These are phyloP conservation scores for Trichopus zeylanicus DNA, from an alignment of 116 monocot species.

Conservation along the genomic window DNA sequence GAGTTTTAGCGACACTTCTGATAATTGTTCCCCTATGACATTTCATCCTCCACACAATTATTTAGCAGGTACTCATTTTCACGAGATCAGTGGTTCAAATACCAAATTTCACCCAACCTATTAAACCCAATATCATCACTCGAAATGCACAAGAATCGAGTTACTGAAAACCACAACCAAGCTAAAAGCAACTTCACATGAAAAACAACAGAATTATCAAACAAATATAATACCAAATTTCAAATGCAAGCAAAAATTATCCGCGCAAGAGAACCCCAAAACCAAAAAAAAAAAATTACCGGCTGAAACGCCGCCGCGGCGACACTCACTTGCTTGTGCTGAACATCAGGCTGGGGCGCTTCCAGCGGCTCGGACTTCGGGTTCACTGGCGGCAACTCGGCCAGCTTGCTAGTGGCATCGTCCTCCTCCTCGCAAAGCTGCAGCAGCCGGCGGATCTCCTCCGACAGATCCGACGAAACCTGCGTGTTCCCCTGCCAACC, in stretches of 20 bases:
- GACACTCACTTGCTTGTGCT: conserved; percentile 13
- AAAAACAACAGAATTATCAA: too few relatives aligned
- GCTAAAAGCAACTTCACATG: too few relatives aligned
- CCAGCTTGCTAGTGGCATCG: conserved; percentile 88
- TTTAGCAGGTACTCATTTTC: too few relatives aligned
- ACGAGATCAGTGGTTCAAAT: too few relatives aligned
- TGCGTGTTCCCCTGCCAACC: conserved; percentile 30
- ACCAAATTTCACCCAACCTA: too few relatives aligned
- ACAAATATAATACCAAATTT: background rate
- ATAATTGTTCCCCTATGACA: too few relatives aligned
- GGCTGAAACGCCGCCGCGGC: conserved; percentile 25
- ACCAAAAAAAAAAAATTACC: conserved; percentile 20
- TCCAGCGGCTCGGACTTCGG: conserved; percentile 51
- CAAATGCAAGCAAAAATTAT: background rate
- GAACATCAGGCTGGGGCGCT: conserved; percentile 17
- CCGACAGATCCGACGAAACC: conserved; percentile 51
- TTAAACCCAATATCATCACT: too few relatives aligned
- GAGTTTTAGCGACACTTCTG: too few relatives aligned
- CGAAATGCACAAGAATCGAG: too few relatives aligned
- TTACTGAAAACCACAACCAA: too few relatives aligned
- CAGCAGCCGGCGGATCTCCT: conserved; percentile 61
- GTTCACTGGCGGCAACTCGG: conserved; percentile 27
- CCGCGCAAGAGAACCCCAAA: background rate
- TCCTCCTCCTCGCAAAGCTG: conserved; percentile 84
- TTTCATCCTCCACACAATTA: too few relatives aligned